Percentiles rank a stretch among this genome's conserved stretches.
Conservation (phyloP, 805 yeast genomes). For the Myxozyma mucilagina region DNA sequence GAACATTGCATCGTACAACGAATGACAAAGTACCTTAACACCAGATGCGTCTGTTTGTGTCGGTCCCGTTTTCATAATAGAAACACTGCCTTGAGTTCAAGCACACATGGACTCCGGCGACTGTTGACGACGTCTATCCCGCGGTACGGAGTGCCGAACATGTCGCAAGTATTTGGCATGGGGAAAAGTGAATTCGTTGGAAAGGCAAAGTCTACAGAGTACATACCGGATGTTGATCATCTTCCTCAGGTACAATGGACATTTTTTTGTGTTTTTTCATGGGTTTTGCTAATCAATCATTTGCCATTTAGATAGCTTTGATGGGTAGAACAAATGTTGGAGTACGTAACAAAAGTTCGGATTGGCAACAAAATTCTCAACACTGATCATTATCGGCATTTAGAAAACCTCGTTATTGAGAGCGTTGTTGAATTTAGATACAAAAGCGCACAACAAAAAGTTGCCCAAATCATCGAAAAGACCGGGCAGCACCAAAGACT, state of each 20-base stretch:
- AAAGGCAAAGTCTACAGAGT: not conserved
- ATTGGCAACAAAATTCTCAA: not conserved
- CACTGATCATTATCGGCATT: not conserved
- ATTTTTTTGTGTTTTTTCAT: not conserved
- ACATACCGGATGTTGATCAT: constrained; percentile 1
- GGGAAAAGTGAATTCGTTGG: not conserved
- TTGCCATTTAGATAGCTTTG: constrained; percentile 10
- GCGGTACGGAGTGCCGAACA: no score
- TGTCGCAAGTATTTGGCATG: not conserved
- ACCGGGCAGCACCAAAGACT: constrained; percentile 22
- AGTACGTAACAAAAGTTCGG: not conserved
- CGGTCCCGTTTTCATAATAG: no score
- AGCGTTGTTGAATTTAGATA: not conserved
- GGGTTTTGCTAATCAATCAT: not conserved
- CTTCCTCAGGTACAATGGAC: constrained; percentile 10
- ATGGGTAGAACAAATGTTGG: constrained; percentile 28
- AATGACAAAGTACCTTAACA: no score
- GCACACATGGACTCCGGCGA: no score
- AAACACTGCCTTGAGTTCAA: no score
- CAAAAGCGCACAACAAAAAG: not conserved
- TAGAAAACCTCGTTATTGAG: constrained; percentile 15
- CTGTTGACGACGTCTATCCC: no score
- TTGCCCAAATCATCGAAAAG: constrained; percentile 1
- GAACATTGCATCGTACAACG: no score
- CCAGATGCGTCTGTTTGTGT: no score